Evolutionary conservation across 2,329 filamentous ascomycete species (phyloP).

Genomic region (Ustulina deusta): DNA sequence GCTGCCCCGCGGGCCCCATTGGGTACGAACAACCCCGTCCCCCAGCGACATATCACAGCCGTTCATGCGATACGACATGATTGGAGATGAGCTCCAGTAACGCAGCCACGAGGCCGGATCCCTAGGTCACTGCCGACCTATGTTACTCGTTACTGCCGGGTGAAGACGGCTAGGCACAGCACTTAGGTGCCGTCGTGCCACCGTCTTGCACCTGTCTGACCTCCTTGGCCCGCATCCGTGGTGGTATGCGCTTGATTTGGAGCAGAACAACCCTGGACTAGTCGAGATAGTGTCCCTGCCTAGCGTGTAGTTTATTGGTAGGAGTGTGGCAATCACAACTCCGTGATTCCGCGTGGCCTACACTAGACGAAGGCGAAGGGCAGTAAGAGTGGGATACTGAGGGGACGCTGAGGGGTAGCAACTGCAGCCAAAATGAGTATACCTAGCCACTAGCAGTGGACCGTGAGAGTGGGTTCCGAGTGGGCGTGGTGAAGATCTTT

Average conservation of each 20-base stretch:
- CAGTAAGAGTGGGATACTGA: background rate
- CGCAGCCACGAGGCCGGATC: conserved; percentile 17
- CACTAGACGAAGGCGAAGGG: background rate
- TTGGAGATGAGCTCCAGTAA: conserved; percentile 1
- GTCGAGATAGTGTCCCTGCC: no score
- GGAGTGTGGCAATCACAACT: conserved; percentile 29
- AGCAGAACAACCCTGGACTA: background rate
- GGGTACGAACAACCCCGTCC: conserved; percentile 1
- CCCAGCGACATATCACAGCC: conserved; percentile 5
- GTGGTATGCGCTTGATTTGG: background rate
- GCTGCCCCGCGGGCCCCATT: conserved; percentile 16
- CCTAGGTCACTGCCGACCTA: background rate
- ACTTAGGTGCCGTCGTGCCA: background rate
- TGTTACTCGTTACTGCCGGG: no score
- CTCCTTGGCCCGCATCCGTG: background rate
- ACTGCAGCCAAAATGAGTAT: background rate
- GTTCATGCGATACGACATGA: conserved; percentile 12
- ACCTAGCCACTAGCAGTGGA: background rate
- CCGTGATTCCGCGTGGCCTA: conserved; percentile 27
- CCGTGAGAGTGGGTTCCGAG: background rate
- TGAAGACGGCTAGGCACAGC: no score
- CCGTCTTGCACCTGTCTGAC: background rate
- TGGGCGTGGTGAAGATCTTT: conserved; percentile 5
- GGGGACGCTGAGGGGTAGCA: conserved; percentile 4
- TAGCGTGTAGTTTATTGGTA: background rate